Conservation (phyloP, 371 early-diverging fungal genomes). For the Lichtheimia ramosa region DNA sequence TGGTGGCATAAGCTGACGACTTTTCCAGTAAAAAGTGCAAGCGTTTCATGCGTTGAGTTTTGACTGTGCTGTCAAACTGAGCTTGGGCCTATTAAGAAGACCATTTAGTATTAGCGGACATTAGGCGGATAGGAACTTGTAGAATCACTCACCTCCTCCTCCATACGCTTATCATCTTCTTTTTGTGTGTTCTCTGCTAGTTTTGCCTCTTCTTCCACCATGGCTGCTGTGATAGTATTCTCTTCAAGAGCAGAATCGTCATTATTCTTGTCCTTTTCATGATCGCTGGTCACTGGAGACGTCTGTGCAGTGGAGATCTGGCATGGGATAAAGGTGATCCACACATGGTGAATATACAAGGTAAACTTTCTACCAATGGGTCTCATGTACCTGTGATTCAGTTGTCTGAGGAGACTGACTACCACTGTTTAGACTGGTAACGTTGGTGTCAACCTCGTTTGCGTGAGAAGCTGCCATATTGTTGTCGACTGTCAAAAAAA, state of each 20-base stretch:
- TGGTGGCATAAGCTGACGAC: slow-evolving; percentile 81
- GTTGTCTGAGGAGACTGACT: background rate
- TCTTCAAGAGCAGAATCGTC: background rate
- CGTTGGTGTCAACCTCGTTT: no score
- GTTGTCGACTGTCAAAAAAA: no score
- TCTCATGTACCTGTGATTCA: background rate
- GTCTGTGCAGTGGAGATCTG: background rate
- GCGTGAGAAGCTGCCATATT: no score
- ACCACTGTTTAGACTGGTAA: background rate
- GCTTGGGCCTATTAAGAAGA: slow-evolving; percentile 46
- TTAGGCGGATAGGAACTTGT: background rate
- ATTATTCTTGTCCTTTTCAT: background rate
- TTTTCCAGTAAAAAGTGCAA: slow-evolving; percentile 80
- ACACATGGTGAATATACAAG: no score
- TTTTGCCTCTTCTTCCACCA: slow-evolving; percentile 54
- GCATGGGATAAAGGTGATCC: background rate
- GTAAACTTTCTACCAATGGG: no score
- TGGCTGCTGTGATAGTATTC: slow-evolving; percentile 39
- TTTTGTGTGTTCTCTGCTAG: slow-evolving; percentile 41
- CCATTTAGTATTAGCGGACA: background rate
- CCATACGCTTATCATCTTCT: slow-evolving; percentile 48
- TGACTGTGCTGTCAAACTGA: slow-evolving; percentile 59
- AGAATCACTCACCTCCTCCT: slow-evolving; percentile 44
- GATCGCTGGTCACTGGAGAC: background rate
- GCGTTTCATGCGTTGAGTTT: slow-evolving; percentile 73